These are phyloP conservation scores for Cladophialophora bantiana DNA, from an alignment of 2,329 filamentous ascomycete genomes.

Conservation along the genomic window DNA sequence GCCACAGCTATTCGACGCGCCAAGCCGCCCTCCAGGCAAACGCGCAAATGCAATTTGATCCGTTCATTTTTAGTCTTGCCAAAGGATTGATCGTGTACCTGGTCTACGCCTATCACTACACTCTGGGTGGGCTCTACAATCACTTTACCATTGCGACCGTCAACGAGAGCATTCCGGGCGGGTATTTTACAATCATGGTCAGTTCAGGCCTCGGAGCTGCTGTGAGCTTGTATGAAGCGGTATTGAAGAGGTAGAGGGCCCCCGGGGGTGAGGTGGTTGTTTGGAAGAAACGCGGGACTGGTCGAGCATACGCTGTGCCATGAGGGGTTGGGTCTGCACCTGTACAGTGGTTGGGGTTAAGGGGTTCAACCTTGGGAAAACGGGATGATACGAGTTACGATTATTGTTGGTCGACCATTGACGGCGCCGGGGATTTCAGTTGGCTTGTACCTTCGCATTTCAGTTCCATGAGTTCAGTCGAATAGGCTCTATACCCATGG, in stretches of 20 bases:
- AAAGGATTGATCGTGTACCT: conserved; percentile 84
- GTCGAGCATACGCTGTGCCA: not conserved
- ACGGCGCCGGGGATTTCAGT: conserved; percentile 14
- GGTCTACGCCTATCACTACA: conserved; percentile 68
- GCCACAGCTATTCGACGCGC: conserved; percentile 48
- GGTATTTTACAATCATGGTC: conserved; percentile 50
- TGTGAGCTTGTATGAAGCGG: conserved; percentile 55
- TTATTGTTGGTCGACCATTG: conserved; percentile 22
- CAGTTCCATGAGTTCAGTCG: conserved; percentile 20
- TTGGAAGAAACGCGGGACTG: not conserved
- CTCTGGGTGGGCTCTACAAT: conserved; percentile 49
- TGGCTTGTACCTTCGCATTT: conserved; percentile 7
- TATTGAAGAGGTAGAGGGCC: conserved; percentile 49
- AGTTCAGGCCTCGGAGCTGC: conserved; percentile 51
- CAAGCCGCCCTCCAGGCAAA: conserved; percentile 41
- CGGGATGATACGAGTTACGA: conserved; percentile 31
- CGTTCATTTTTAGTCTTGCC: conserved; percentile 85
- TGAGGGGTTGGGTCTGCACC: conserved; percentile 3
- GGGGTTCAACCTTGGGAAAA: conserved; percentile 11
- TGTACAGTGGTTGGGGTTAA: conserved; percentile 21
- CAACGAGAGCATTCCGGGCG: conserved; percentile 49
- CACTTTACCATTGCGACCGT: conserved; percentile 48
- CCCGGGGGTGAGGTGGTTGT: not conserved
- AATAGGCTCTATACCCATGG: conserved; percentile 28
- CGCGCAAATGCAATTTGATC: conserved; percentile 66